Percentiles rank a stretch among this genome's conserved stretches.
Evolutionary conservation across 2,329 filamentous ascomycete genomes (phyloP).

Genomic region (Claviceps lovelessii): DNA sequence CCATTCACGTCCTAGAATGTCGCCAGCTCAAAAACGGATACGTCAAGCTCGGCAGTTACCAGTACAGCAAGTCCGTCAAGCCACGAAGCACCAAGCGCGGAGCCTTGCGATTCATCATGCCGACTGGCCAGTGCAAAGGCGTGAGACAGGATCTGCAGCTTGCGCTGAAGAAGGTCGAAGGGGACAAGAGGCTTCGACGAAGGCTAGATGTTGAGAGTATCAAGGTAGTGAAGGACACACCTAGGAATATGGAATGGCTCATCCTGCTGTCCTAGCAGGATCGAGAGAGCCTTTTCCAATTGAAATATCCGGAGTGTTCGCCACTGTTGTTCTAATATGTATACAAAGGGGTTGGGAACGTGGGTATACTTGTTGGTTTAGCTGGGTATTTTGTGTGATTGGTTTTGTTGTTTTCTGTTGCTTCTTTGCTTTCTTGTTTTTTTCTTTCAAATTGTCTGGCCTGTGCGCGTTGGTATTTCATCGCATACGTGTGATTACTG

Average conservation of each 20-base stretch:
- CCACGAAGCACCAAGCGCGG: neutral
- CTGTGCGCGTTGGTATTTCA: neutral
- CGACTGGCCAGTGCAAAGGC: neutral
- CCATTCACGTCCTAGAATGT: conserved; percentile 8
- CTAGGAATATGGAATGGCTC: neutral
- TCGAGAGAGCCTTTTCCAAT: neutral
- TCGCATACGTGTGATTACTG: neutral
- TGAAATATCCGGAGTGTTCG: neutral
- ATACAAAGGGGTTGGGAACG: neutral
- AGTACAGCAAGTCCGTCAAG: neutral
- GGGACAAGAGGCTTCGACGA: neutral
- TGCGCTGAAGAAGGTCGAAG: neutral
- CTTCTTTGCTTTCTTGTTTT: no score
- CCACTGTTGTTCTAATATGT: neutral
- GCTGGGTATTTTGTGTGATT: no score
- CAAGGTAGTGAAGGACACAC: neutral
- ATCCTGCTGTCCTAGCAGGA: neutral
- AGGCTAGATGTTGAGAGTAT: neutral
- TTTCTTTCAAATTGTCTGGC: neutral
- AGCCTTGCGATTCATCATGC: neutral
- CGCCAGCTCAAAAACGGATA: conserved; percentile 2
- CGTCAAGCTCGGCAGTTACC: conserved; percentile 7
- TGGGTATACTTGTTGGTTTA: no score
- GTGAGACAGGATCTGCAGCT: neutral
- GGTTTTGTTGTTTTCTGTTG: no score